Evolutionary conservation across 2,329 filamentous ascomycete species (phyloP), one percentile per base, ranked within the genome.

Genomic region (Penicillium sp.): DNA sequence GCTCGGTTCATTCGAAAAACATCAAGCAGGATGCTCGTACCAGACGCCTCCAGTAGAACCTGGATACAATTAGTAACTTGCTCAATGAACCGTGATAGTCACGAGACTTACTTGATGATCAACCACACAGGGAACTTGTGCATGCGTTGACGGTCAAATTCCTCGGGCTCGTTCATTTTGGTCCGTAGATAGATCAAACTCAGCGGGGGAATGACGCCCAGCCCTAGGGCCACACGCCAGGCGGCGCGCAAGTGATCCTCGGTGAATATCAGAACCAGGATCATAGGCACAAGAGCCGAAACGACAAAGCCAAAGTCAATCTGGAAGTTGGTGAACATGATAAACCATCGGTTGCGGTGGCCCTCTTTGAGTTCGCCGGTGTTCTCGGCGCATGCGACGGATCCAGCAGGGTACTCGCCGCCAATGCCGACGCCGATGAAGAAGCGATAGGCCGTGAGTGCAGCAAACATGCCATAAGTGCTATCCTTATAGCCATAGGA

Each of bases 261-360:
- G 63, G 83, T 64, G 47, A 77, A 75, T 18, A 83, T 79, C 56
- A 81, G 57, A 10, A 81, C 77, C 23, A 85, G 66, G 37, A 86
- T 73, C 69, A 83, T 82, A 0, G 89, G 87, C 1, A 93, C 81
- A 51, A 95, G 81, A 0, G 87, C 84, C 7, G 87, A 84, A 45
- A 91, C 75, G 1, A 94, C 86, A 55, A 94, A 95, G 0, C 87
- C 89, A 43, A 82, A 79, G 63, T 94, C 87, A 50, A 95, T 94
- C 75, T 89, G 86, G 20, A 86, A 81, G 68, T 94, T 94, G 38
- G 87, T 95, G 67, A 93, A 94, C 54, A 95, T 76, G 58, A 91
- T 87, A 63, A 90, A 96, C 88, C 89, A 95, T 31, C 86, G 77
- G 64, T 96, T 91, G n/a, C 90, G 77, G 13, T 85, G 85, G 9